These are phyloP conservation scores for Salvia miltiorrhiza DNA, from an alignment of 257 asterid genomes.

Conservation along the genomic window DNA sequence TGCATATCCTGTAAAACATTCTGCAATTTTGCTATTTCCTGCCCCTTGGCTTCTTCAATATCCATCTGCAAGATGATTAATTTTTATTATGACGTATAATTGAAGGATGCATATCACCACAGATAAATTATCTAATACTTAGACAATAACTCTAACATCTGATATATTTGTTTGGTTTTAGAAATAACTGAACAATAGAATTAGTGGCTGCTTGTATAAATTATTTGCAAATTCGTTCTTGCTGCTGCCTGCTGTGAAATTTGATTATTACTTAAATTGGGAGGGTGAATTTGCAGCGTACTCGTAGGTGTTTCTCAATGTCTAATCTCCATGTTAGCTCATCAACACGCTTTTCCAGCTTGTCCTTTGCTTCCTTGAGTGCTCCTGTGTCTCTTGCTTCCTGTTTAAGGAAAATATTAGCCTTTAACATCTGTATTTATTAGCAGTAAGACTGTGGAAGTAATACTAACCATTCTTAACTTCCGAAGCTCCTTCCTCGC, in stretches of 20 bases:
- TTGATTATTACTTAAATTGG: conserved; percentile 6
- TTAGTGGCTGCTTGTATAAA: too few relatives aligned
- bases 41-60: conserved; percentile 86
- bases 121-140: neutral
- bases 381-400: conserved; percentile 96
- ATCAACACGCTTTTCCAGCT: conserved; percentile 89
- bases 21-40: conserved; percentile 71
- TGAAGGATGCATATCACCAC: conserved; percentile 6
- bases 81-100: conserved; percentile 1
- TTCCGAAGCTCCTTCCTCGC: conserved; percentile 89
- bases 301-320: conserved; percentile 85
- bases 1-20: conserved; percentile 60
- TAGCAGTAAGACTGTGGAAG: conserved; percentile 2
- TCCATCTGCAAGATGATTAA: conserved; percentile 53
- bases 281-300: conserved; percentile 25
- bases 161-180: neutral
- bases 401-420: conserved; percentile 38
- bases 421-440: conserved; percentile 6
- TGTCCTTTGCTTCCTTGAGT: conserved; percentile 91
- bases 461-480: conserved; percentile 62
- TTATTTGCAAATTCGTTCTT: neutral
- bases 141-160: neutral
- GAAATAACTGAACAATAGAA: neutral
- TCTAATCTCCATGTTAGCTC: conserved; percentile 92
- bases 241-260: conserved; percentile 13